Conservation (phyloP, 257 asterid species). For the Schizonepeta tenuifolia region DNA sequence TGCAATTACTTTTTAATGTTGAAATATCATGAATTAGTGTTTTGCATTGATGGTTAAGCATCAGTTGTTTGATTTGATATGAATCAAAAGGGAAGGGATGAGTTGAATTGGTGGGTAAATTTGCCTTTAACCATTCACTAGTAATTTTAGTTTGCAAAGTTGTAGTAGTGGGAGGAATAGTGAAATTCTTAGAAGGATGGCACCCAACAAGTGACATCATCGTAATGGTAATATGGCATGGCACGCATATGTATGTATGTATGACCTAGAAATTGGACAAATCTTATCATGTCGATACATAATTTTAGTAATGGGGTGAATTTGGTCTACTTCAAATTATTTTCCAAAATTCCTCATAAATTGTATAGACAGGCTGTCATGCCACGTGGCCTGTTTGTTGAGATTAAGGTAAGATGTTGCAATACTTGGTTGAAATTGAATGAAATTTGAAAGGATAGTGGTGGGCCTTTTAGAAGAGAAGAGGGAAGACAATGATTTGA, state of each 20-base stretch:
- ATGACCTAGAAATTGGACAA: background rate
- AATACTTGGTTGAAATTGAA: slow-evolving; percentile 22
- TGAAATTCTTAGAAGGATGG: background rate
- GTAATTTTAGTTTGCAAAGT: no score
- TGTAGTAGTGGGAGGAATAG: background rate
- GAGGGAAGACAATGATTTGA: slow-evolving; percentile 18
- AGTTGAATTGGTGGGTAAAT: no score
- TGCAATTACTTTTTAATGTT: no score
- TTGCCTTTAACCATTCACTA: no score
- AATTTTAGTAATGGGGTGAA: background rate
- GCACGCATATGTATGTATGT: background rate
- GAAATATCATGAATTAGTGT: no score
- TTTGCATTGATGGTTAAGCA: no score
- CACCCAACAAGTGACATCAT: background rate
- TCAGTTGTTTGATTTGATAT: no score
- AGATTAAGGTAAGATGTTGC: slow-evolving; percentile 6
- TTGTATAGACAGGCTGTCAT: background rate
- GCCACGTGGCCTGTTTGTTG: slow-evolving; percentile 25
- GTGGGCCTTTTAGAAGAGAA: slow-evolving; percentile 18
- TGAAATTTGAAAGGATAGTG: slow-evolving; percentile 9
- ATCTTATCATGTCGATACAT: background rate
- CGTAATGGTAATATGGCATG: background rate
- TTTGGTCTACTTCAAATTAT: background rate
- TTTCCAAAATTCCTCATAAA: background rate
- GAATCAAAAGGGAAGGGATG: background rate